Conservation (phyloP, 306 rosid genomes). For the apple (Malus domestica) region ASM211411v1 NC_041791.1:3723001-3723500, state of each 20-base stretch:
- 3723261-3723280: slow-evolving; percentile 30
- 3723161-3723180: slow-evolving; percentile 40
- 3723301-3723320: slow-evolving; percentile 4
- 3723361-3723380: background rate
- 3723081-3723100: slow-evolving; percentile 22
- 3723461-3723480: background rate
- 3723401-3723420: background rate
- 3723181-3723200: slow-evolving; percentile 39
- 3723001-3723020: slow-evolving; percentile 33
- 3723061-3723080: slow-evolving; percentile 30
- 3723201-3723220: slow-evolving; percentile 45
- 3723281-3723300: slow-evolving; percentile 24
- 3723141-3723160: slow-evolving; percentile 18
- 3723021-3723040: slow-evolving; percentile 27
- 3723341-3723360: background rate
- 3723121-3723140: slow-evolving; percentile 4
- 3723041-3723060: slow-evolving; percentile 23
- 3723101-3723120: slow-evolving; percentile 11
- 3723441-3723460: background rate
- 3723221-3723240: slow-evolving; percentile 59
- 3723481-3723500: background rate
- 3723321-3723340: background rate
- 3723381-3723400: background rate
- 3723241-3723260: slow-evolving; percentile 54
- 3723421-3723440: background rate